Conservation (phyloP, 352 stramenopile genomes). For the Phytophthora capsici region DNA sequence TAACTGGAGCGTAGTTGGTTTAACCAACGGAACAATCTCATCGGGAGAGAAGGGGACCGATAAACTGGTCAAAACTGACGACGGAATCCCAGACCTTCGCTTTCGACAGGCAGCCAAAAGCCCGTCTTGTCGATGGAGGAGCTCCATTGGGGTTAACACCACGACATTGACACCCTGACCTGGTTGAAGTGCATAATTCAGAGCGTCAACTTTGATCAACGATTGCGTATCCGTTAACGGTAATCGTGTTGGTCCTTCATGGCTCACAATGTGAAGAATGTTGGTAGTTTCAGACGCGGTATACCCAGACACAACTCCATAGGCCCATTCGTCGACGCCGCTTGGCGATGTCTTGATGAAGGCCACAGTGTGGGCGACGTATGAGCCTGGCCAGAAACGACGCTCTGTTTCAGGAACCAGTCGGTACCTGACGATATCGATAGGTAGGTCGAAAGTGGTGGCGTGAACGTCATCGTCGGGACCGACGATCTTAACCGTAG, state of each 20-base stretch:
- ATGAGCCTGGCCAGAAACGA: slow-evolving; percentile 14
- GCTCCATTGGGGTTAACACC: slow-evolving; percentile 13
- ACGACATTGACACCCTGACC: slow-evolving; percentile 1
- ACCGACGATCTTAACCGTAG: not conserved
- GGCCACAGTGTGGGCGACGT: slow-evolving; percentile 1
- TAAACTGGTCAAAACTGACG: no score
- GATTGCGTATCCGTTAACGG: not conserved
- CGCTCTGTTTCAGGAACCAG: not conserved
- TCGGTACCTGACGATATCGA: not conserved
- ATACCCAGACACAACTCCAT: no score
- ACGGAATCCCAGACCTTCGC: not conserved
- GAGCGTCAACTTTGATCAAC: slow-evolving; percentile 13
- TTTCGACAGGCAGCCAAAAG: slow-evolving; percentile 3
- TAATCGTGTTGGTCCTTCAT: not conserved
- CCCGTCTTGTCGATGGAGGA: slow-evolving; percentile 8
- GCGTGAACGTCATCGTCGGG: not conserved
- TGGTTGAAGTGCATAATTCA: slow-evolving; percentile 12
- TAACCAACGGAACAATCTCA: no score
- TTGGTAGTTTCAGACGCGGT: not conserved
- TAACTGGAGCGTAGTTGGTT: no score
- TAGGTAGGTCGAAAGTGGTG: not conserved
- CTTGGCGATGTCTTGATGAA: slow-evolving; percentile 1
- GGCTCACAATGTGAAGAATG: slow-evolving; percentile 6
- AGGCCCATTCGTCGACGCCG: no score
- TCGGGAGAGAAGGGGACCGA: no score